Evolutionary conservation across 2,329 filamentous ascomycete species (phyloP).

Genomic region (Fusarium ambrosium): DNA sequence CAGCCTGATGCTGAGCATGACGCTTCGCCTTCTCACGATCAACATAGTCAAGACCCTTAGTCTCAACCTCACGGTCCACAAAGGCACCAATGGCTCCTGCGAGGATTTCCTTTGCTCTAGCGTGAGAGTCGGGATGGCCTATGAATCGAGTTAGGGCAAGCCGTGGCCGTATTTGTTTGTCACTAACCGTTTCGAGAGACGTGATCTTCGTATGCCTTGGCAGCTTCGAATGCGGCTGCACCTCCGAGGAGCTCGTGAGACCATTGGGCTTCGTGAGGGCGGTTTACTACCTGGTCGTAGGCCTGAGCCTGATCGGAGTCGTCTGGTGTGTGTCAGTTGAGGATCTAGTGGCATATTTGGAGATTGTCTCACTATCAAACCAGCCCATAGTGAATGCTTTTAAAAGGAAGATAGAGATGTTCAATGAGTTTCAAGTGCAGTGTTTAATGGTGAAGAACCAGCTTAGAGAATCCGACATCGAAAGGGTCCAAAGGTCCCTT

Average conservation of each 20-base stretch:
- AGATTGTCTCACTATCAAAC: slow-evolving; percentile 4
- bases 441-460: background rate
- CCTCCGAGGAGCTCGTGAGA: slow-evolving; percentile 50
- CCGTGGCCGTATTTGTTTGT: fast-evolving
- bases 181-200: slow-evolving; percentile 42
- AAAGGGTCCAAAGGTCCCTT: slow-evolving; percentile 5
- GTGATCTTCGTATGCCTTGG: slow-evolving; percentile 51
- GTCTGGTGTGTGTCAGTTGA: slow-evolving; percentile 13
- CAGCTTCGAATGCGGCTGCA: slow-evolving; percentile 49
- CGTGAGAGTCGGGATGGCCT: slow-evolving; percentile 48
- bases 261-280: slow-evolving; percentile 49
- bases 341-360: background rate
- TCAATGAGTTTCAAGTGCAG: background rate
- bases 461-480: background rate
- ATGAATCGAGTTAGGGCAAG: background rate
- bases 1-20: slow-evolving; percentile 44
- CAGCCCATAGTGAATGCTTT: slow-evolving; percentile 27
- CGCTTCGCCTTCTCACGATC: slow-evolving; percentile 49
- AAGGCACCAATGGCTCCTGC: slow-evolving; percentile 48
- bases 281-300: slow-evolving; percentile 44
- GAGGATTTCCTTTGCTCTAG: slow-evolving; percentile 49
- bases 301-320: slow-evolving; percentile 42
- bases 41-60: slow-evolving; percentile 47
- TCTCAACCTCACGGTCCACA: slow-evolving; percentile 51
- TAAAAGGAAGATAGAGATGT: too few relatives aligned